These are phyloP conservation scores for Coccomyxa subellipsoidea DNA, from an alignment of 163 green algal genomes.

Conservation along the genomic window DNA sequence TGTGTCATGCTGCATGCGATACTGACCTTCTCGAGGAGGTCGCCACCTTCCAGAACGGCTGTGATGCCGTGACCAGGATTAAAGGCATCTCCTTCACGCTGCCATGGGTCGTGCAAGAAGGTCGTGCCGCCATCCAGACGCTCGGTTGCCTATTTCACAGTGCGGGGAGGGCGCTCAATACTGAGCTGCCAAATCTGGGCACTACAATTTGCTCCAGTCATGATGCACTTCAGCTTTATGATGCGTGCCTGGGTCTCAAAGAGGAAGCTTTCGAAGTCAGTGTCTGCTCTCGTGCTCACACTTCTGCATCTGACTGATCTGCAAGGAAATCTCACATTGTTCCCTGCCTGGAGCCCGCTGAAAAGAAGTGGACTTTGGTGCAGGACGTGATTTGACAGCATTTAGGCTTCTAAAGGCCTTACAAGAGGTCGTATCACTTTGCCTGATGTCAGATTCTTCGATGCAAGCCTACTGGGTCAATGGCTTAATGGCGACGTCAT, in stretches of 20 bases:
- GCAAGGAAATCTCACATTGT: background rate
- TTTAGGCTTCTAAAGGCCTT: no score
- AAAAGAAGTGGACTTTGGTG: no score
- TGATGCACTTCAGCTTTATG: background rate
- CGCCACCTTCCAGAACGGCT: constrained; percentile 84
- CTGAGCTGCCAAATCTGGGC: background rate
- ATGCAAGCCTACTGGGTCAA: no score
- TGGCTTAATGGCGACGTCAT: no score
- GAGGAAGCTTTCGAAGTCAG: background rate
- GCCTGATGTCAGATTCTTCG: no score
- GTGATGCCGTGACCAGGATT: constrained; percentile 85
- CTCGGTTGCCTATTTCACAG: constrained; percentile 2
- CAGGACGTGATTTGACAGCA: background rate
- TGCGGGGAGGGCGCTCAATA: background rate
- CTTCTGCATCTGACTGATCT: background rate
- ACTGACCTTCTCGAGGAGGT: constrained; percentile 84
- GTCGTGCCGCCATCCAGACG: background rate
- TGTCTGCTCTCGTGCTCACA: background rate
- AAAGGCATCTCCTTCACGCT: background rate
- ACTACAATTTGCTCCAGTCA: no score
- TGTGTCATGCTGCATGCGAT: background rate
- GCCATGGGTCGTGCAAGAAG: constrained; percentile 6
- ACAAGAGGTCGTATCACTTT: no score
- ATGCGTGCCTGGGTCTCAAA: background rate
- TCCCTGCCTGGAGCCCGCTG: no score